A percentile compares a stretch with the other conserved stretches of the same genome.
phyloP scores from a whole-genome alignment of 768 basidiomycete species.

The Lactifluus volemus region DNA sequence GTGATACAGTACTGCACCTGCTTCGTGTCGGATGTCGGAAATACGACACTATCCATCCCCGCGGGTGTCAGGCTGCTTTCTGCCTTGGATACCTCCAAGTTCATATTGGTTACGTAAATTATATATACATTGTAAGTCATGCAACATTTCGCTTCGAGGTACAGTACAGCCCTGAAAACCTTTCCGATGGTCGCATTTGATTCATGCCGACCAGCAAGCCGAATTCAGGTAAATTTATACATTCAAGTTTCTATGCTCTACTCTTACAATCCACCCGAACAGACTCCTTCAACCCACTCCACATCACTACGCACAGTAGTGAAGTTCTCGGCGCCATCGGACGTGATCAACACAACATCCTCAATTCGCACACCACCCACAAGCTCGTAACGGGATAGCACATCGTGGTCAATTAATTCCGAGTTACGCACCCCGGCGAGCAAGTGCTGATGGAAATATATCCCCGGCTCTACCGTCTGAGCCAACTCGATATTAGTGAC shows the following conservation, averaged over 20 bases:
- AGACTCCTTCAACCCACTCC: conserved; percentile 74
- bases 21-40: not conserved
- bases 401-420: conserved; percentile 57
- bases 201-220: not conserved
- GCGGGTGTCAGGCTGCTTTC: not conserved
- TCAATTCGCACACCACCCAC: conserved; percentile 94
- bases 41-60: not conserved
- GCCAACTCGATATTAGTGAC: not conserved
- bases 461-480: conserved; percentile 86
- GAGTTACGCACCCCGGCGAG: conserved; percentile 57
- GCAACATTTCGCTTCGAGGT: not conserved
- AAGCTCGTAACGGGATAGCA: conserved; percentile 60
- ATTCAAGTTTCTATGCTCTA: too few species aligned
- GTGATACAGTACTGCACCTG: not conserved
- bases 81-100: too few species aligned
- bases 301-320: conserved; percentile 80
- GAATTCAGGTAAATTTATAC: not conserved
- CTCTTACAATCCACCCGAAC: conserved; percentile 49
- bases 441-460: conserved; percentile 78
- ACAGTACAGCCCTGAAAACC: not conserved
- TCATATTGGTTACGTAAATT: too few species aligned
- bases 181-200: not conserved
- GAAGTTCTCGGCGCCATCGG: conserved; percentile 69
- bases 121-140: not conserved
- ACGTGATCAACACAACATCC: conserved; percentile 78